These are phyloP conservation scores for Vicia sativa DNA, from an alignment of 306 rosid species.

Conservation along the genomic window DNA sequence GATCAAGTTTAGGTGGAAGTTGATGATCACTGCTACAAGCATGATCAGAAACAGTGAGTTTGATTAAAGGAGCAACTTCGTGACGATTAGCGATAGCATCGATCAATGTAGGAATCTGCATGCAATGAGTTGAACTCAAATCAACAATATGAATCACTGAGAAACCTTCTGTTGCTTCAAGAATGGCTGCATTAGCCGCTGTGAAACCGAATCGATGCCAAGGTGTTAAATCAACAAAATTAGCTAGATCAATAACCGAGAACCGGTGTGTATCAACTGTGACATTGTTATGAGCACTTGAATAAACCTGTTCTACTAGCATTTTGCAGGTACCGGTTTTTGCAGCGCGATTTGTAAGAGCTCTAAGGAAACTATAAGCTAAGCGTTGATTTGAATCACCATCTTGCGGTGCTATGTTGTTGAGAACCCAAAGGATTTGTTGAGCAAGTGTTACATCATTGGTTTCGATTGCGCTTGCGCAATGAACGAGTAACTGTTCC, in stretches of 20 bases:
- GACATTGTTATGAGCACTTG: constrained; percentile 39
- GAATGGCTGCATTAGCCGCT: constrained; percentile 72
- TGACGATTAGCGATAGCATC: constrained; percentile 80
- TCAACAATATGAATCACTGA: constrained; percentile 78
- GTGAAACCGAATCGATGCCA: constrained; percentile 95
- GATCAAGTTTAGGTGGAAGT: constrained; percentile 72
- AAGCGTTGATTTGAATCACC: constrained; percentile 93
- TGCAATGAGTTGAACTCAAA: constrained; percentile 81
- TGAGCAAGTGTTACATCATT: constrained; percentile 86
- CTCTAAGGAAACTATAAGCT: constrained; percentile 75
- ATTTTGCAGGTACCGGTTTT: constrained; percentile 61
- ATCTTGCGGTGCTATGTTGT: constrained; percentile 84
- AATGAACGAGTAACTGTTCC: constrained; percentile 88
- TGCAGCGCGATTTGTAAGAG: constrained; percentile 74
- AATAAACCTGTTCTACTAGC: constrained; percentile 40
- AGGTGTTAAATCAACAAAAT: constrained; percentile 85
- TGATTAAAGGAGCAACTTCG: constrained; percentile 61
- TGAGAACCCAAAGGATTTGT: constrained; percentile 92
- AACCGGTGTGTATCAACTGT: constrained; percentile 56
- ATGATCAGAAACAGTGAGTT: constrained; percentile 62
- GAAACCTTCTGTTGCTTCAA: constrained; percentile 76
- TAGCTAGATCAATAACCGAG: constrained; percentile 82
- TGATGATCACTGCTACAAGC: constrained; percentile 35
- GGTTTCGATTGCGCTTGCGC: constrained; percentile 83
- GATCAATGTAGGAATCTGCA: constrained; percentile 93